Evolutionary conservation across 1,284 basidiomycete species (phyloP), one percentile per base, ranked within the genome.

Genomic region (Ceratobasidium sp.): DNA sequence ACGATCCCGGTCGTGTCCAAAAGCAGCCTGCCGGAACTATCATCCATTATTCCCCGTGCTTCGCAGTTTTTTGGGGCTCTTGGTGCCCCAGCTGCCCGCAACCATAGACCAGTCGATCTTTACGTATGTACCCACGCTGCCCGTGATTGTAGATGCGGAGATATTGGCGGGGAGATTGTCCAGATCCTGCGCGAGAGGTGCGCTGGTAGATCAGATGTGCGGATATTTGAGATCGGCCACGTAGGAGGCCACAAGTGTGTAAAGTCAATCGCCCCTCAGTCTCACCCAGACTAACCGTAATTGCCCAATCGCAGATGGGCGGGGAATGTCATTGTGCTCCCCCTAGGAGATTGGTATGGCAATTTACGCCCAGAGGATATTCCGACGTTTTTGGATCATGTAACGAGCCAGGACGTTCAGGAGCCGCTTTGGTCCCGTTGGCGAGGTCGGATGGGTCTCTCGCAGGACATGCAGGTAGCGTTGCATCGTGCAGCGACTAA

Each of bases 181-280:
- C 69, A 72, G 1, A 78, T 78, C 1, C 74, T 82, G 30, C 72
- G 76, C 78, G 80, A 55, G 8, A 53, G 28, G 23, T 28, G 50
- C 71, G 75, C 1, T 14, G 59, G 26, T 14, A 78, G 62, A 74
- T 55, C 0, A 73, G 72, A 72, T 62, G 77, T 82, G 1, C 82
- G 81, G 59, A 81, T 94, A 1, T 86, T 86, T 1, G 88, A 92
- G 76, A 86, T 91, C 14, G 90, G 86, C 0, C 93, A 95, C 81
- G 89, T 95, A 52, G 93, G 93, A 1, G 92, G 92, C 28, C 93
- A 96, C 81, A 86, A 92, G 92, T 94, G 79, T 78, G 89, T 83
- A 52, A 70, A 62, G 34, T 57, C 72, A 50, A 36, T 50, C 39
- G 46, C 28, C 55, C 26, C 55, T 43, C 16, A 39, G 41, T 26